phyloP scores from a whole-genome alignment of 371 early-diverging fungal genomes.

The Blakeslea trispora region DNA sequence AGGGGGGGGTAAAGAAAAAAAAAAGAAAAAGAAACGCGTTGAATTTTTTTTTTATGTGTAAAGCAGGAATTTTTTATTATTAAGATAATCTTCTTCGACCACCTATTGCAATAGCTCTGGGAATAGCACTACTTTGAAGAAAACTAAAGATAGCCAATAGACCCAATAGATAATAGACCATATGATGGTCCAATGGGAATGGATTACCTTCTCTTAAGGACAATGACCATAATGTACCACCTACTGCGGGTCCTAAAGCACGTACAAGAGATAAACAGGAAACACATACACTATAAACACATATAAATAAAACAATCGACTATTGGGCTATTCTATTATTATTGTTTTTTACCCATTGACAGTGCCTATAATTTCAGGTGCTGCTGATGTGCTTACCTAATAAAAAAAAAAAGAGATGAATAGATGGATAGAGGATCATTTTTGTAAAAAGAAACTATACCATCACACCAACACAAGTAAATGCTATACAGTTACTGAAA shows the following conservation, averaged over 20 bases:
- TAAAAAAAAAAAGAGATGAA: no score
- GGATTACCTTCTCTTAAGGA: slow-evolving; percentile 54
- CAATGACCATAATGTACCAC: slow-evolving; percentile 67
- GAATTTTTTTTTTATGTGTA: no score
- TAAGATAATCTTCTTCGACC: slow-evolving; percentile 6
- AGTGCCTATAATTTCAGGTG: slow-evolving; percentile 57
- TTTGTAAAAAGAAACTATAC: slow-evolving; percentile 21
- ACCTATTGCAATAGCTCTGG: slow-evolving; percentile 22
- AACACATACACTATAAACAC: slow-evolving; percentile 49
- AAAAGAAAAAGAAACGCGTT: slow-evolving; percentile 1
- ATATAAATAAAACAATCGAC: not conserved
- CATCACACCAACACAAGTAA: slow-evolving; percentile 67
- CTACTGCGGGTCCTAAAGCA: slow-evolving; percentile 63
- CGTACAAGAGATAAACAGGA: slow-evolving; percentile 63
- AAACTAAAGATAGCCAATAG: slow-evolving; percentile 35
- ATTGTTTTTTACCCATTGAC: slow-evolving; percentile 75
- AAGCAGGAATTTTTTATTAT: slow-evolving; percentile 2
- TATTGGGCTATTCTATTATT: no score
- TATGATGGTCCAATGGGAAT: slow-evolving; percentile 66
- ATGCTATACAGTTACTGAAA: slow-evolving; percentile 53
- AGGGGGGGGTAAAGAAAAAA: not conserved
- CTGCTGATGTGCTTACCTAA: slow-evolving; percentile 64
- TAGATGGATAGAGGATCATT: not conserved
- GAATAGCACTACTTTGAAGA: slow-evolving; percentile 46
- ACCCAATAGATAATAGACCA: slow-evolving; percentile 58